Conservation (phyloP, 768 basidiomycete genomes). For the Calocybe gangraenosa region DNA sequence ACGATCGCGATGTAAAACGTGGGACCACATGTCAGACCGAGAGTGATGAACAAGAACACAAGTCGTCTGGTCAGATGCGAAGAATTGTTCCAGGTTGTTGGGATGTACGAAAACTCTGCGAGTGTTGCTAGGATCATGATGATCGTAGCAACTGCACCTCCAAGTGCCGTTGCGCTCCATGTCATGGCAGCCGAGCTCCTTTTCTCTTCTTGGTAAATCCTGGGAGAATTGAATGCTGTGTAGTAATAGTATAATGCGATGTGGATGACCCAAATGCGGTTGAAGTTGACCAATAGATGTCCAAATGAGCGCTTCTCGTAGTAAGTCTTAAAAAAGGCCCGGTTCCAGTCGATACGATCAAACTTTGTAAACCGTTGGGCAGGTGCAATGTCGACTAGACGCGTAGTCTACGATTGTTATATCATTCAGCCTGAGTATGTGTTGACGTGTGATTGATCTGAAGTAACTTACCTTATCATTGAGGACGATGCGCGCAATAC, state of each 20-base stretch:
- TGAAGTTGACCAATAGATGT: slow-evolving; percentile 98
- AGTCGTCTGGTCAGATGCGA: slow-evolving; percentile 92
- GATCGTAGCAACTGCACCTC: slow-evolving; percentile 90
- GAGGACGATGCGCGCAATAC: slow-evolving; percentile 87
- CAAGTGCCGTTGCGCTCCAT: slow-evolving; percentile 92
- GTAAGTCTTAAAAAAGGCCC: slow-evolving; percentile 98
- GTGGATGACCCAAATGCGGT: slow-evolving; percentile 99
- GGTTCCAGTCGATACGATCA: slow-evolving; percentile 94
- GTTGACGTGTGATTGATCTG: background rate
- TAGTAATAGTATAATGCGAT: slow-evolving; percentile 94
- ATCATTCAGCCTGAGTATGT: slow-evolving; percentile 1
- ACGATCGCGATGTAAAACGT: slow-evolving; percentile 93
- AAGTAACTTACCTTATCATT: slow-evolving; percentile 68
- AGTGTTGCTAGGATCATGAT: slow-evolving; percentile 97
- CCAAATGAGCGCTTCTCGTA: slow-evolving; percentile 96
- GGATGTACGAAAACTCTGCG: slow-evolving; percentile 96
- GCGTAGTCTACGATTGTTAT: slow-evolving; percentile 60
- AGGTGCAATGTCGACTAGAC: slow-evolving; percentile 87
- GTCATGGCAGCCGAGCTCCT: slow-evolving; percentile 70
- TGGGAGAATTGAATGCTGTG: slow-evolving; percentile 90
- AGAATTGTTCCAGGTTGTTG: slow-evolving; percentile 98
- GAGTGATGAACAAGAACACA: slow-evolving; percentile 84
- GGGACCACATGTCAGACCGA: slow-evolving; percentile 88
- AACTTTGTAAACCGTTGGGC: slow-evolving; percentile 96
- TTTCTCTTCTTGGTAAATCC: slow-evolving; percentile 63